Conservation (phyloP, 2,329 filamentous ascomycete species). For the Fusarium veterinarium region DNA sequence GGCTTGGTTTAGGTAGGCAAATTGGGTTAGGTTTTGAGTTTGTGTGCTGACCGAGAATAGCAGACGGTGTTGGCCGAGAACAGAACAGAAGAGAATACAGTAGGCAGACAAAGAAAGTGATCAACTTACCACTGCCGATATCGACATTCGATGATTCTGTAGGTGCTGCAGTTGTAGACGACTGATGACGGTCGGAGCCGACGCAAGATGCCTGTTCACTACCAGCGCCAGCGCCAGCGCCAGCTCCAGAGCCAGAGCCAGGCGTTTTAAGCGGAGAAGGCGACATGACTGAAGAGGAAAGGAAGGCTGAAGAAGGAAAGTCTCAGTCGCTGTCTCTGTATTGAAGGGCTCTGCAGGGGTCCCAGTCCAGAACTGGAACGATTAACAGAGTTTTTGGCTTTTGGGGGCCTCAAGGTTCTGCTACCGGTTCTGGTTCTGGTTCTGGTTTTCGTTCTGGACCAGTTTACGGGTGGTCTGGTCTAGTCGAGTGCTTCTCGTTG, state of each 20-base stretch:
- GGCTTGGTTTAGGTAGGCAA: background rate
- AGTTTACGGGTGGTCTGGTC: slow-evolving; percentile 1
- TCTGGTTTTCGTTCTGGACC: slow-evolving; percentile 6
- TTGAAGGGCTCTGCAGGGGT: slow-evolving; percentile 10
- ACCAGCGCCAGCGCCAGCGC: slow-evolving; percentile 11
- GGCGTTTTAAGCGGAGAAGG: slow-evolving; percentile 13
- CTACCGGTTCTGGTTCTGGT: slow-evolving; percentile 1
- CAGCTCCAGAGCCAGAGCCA: background rate
- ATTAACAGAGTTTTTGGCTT: slow-evolving; percentile 21
- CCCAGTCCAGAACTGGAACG: slow-evolving; percentile 17
- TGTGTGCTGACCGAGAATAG: background rate
- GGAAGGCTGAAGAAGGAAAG: slow-evolving; percentile 1
- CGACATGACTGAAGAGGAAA: slow-evolving; percentile 20
- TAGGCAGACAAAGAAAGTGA: background rate
- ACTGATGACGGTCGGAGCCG: slow-evolving; percentile 34
- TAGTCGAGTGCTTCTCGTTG: background rate
- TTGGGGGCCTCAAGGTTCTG: slow-evolving; percentile 23
- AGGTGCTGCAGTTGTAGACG: background rate
- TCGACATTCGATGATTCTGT: slow-evolving; percentile 6
- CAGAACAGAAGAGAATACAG: background rate
- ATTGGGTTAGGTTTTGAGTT: background rate
- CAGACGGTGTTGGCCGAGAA: slow-evolving; percentile 9
- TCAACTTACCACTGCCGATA: slow-evolving; percentile 6
- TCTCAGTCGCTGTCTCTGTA: background rate
- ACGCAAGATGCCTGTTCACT: slow-evolving; percentile 16